Evolutionary conservation across 2,329 filamentous ascomycete genomes (phyloP), one percentile per base, ranked within the genome.

Genomic region (Pseudogymnoascus sp.): DNA sequence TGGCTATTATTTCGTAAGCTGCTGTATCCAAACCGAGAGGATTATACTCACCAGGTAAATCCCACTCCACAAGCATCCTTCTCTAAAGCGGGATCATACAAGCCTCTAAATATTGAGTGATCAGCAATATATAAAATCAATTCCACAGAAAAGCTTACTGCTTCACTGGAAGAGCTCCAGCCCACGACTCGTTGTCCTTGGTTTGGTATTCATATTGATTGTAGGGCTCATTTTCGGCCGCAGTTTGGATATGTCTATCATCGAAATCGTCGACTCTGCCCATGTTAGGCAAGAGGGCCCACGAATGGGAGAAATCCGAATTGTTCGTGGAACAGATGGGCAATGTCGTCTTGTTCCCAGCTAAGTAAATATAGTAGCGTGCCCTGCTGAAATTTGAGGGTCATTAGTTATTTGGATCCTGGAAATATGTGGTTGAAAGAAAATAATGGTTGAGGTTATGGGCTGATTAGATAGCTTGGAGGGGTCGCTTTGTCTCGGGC

Each of bases 51-150:
- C 91, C 93, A 96, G 78, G 93, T 91, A 78, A 99, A 99, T 76
- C 94, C 94, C 73, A 99, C 94, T 90, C 94, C 94, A 74, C 94
- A 99, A 69, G 94, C 92, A 92, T 99, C 94, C 78, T 97, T 97
- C 80, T 97, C 94, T 67, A 95, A 86, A 75, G 88, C 86, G 66
- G 94, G 94, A 79, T 97, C 92, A 75, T 99, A 99, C 60, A 99
- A 86, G 83, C 93, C 94, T 74, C 81, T 83, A 36, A n/a, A 39
- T n/a, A n/a, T 21, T n/a, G 17, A 27, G 5, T 38, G 58, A 10
- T 55, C 15, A 59, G 61, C 12, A 33, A 13, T 12, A 2, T 55
- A 33, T 13, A 33, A 51, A n/a, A 55, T 21, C 15, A 13, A 55
- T 55, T 10, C 5, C 4, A 12, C 15, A 15, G 21, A 21, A 42